A percentile compares a stretch with the other conserved stretches of the same genome.
Conservation (phyloP, 2,329 filamentous ascomycete genomes). For the Periconia sp. region DNA sequence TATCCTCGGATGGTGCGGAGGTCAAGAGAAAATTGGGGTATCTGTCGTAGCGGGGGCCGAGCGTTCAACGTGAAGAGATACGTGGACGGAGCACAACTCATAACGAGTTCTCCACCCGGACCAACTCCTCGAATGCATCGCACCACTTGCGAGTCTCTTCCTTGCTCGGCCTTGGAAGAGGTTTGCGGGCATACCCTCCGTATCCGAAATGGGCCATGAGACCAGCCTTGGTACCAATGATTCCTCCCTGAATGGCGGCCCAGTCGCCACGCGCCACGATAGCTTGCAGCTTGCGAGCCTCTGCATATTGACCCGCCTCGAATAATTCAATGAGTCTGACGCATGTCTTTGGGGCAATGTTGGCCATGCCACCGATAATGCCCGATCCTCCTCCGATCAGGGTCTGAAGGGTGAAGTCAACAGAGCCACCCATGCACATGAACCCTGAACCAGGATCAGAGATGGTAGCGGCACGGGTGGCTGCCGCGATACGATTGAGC, state of each 20-base stretch:
- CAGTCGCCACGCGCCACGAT: constrained; percentile 72
- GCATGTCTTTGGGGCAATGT: constrained; percentile 72
- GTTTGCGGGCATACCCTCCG: constrained; percentile 66
- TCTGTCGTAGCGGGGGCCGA: constrained; percentile 10
- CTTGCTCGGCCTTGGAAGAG: constrained; percentile 58
- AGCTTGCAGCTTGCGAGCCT: constrained; percentile 69
- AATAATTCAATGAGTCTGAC: constrained; percentile 67
- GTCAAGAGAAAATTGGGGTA: constrained; percentile 11
- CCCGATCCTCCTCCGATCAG: constrained; percentile 73
- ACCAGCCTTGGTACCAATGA: constrained; percentile 72
- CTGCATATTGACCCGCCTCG: constrained; percentile 62
- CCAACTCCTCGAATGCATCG: constrained; percentile 53
- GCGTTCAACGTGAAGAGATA: constrained; percentile 11
- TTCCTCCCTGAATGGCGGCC: constrained; percentile 71
- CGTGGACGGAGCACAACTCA: constrained; percentile 15
- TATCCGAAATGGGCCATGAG: constrained; percentile 69
- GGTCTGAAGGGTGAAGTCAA: constrained; percentile 76
- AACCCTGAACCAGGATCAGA: constrained; percentile 59
- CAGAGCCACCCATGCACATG: constrained; percentile 73
- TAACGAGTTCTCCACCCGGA: constrained; percentile 49
- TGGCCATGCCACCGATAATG: constrained; percentile 74
- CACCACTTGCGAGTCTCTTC: constrained; percentile 49
- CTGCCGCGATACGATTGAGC: constrained; percentile 65
- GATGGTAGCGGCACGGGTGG: constrained; percentile 50
- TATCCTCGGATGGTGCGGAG: neutral